Percentiles rank a stretch among this genome's conserved stretches.
These are phyloP conservation scores for Rhizodiscina lignyota DNA, from an alignment of 495 filamentous ascomycete genomes.

Conservation along the genomic window DNA sequence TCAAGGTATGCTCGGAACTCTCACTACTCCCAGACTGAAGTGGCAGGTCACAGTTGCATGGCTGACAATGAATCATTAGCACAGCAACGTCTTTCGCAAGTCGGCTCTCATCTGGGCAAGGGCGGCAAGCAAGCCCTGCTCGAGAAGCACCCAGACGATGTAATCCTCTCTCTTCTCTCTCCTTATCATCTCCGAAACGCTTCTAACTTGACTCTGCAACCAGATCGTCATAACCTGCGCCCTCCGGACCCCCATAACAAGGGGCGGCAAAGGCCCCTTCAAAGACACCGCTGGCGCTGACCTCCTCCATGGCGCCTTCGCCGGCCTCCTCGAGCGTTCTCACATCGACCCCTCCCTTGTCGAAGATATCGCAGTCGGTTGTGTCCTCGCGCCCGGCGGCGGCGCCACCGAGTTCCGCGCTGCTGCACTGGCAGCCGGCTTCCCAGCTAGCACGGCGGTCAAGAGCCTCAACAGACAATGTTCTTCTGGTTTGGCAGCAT, in stretches of 20 bases:
- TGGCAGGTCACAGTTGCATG: no score
- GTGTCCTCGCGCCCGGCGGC: constrained; percentile 79
- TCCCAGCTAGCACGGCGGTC: constrained; percentile 68
- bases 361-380: constrained; percentile 85
- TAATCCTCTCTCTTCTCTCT: constrained; percentile 2
- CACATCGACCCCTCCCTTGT: constrained; percentile 70
- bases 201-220: neutral
- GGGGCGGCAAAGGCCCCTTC: constrained; percentile 82
- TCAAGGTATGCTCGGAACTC: no score
- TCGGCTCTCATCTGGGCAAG: constrained; percentile 39
- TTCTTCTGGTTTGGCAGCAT: constrained; percentile 74
- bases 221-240: constrained; percentile 84
- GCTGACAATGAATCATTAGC: no score
- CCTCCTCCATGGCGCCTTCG: constrained; percentile 70
- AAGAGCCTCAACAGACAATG: constrained; percentile 86
- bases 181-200: neutral
- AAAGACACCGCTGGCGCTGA: constrained; percentile 86
- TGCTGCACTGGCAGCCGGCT: constrained; percentile 78
- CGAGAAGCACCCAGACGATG: constrained; percentile 49
- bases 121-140: constrained; percentile 33
- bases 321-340: constrained; percentile 64
- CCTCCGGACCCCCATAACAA: constrained; percentile 81
- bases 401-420: constrained; percentile 95
- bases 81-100: constrained; percentile 44
- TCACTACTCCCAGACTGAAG: no score